A percentile compares a stretch with the other conserved stretches of the same genome.
phyloP scores from a whole-genome alignment of 2,329 filamentous ascomycete genomes.

The Harringtonia lauricola region DNA sequence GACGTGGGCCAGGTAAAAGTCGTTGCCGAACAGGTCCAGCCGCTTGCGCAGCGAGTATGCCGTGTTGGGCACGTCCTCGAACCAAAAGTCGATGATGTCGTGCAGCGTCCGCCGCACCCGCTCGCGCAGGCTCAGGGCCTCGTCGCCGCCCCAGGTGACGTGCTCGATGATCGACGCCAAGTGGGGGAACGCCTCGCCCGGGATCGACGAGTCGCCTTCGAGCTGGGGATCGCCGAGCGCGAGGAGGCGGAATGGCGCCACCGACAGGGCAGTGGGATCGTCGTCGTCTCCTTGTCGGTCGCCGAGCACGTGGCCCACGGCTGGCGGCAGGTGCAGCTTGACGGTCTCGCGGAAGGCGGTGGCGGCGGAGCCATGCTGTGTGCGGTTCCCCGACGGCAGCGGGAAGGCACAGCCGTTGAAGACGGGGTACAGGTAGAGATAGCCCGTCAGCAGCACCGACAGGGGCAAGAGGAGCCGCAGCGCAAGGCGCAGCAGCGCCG shows the following conservation, averaged over 20 bases:
- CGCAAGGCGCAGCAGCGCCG: conserved; percentile 42
- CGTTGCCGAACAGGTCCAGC: conserved; percentile 85
- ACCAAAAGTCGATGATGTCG: conserved; percentile 48
- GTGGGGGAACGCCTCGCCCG: conserved; percentile 44
- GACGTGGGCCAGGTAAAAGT: conserved; percentile 88
- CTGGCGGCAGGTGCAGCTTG: conserved; percentile 22
- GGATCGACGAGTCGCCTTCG: conserved; percentile 81
- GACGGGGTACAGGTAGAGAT: conserved; percentile 80
- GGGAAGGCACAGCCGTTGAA: conserved; percentile 77
- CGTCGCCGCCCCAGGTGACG: conserved; percentile 34
- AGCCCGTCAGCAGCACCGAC: conserved; percentile 58
- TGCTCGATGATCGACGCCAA: conserved; percentile 34
- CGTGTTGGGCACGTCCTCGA: conserved; percentile 58
- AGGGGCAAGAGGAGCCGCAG: conserved; percentile 50
- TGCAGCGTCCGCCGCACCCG: conserved; percentile 43
- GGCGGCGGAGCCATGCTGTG: conserved; percentile 3
- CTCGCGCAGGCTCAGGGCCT: conserved; percentile 34
- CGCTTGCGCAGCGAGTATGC: conserved; percentile 62
- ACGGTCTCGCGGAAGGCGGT: conserved; percentile 26
- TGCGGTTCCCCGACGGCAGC: conserved; percentile 22
- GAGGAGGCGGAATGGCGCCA: conserved; percentile 75
- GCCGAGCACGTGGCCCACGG: too few relatives aligned
- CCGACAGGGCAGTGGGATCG: conserved; percentile 13
- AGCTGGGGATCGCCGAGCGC: conserved; percentile 87
- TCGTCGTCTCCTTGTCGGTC: conserved; percentile 2